phyloP scores from a whole-genome alignment of 2,329 filamentous ascomycete genomes.

The Fusarium transvaalense region DNA sequence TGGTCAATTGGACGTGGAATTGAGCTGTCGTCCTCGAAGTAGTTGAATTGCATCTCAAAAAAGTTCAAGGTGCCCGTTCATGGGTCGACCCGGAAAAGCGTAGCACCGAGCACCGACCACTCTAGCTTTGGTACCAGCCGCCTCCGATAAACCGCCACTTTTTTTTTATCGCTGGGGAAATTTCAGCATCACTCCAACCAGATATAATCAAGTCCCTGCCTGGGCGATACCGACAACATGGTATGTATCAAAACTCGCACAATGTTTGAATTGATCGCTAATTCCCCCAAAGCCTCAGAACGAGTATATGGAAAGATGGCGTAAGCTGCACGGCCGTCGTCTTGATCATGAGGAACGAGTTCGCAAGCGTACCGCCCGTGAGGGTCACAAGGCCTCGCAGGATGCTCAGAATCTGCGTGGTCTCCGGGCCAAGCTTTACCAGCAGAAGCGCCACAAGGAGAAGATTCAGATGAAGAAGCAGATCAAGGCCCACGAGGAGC shows the following conservation, averaged over 20 bases:
- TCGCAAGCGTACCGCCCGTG: slow-evolving; percentile 88
- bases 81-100: slow-evolving; percentile 50
- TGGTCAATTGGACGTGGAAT: slow-evolving; percentile 36
- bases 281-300: slow-evolving; percentile 76
- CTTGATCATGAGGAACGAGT: slow-evolving; percentile 87
- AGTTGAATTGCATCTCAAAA: slow-evolving; percentile 40
- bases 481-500: slow-evolving; percentile 95
- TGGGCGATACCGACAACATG: slow-evolving; percentile 52
- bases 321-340: slow-evolving; percentile 64
- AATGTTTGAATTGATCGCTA: slow-evolving; percentile 21
- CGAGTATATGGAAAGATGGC: slow-evolving; percentile 81
- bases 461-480: slow-evolving; percentile 98
- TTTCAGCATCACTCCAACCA: slow-evolving; percentile 46
- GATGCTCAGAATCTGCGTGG: slow-evolving; percentile 95
- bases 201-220: slow-evolving; percentile 38
- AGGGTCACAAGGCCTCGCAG: slow-evolving; percentile 87
- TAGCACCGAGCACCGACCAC: slow-evolving; percentile 51
- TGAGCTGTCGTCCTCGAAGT: slow-evolving; percentile 37
- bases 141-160: slow-evolving; percentile 48
- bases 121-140: slow-evolving; percentile 19
- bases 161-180: slow-evolving; percentile 48
- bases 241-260: slow-evolving; percentile 38
- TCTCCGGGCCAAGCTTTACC: slow-evolving; percentile 90
- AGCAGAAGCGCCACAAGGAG: slow-evolving; percentile 93
- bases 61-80: slow-evolving; percentile 43